These are phyloP conservation scores for Asterophora lycoperdoides DNA, from an alignment of 768 basidiomycete species.

Conservation along the genomic window DNA sequence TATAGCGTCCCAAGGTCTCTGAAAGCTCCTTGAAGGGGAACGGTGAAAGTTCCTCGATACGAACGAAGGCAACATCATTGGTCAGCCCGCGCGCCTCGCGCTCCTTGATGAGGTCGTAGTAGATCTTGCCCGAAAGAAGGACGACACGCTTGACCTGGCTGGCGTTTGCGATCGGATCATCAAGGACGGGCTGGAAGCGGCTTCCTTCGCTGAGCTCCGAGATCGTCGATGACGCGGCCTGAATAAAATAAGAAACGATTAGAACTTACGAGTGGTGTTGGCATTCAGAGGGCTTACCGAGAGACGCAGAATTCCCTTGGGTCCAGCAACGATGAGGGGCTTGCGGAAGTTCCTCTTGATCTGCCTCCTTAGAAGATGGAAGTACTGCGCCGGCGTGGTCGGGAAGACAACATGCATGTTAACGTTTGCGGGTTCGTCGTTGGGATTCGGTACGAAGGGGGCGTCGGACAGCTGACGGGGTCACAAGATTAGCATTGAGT, in stretches of 20 bases:
- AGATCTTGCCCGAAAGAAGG: conserved; percentile 77
- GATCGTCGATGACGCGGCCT: conserved; percentile 74
- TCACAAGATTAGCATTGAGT: not conserved
- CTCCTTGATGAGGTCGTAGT: conserved; percentile 80
- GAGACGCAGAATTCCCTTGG: conserved; percentile 78
- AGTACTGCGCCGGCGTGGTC: conserved; percentile 88
- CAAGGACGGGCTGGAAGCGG: conserved; percentile 64
- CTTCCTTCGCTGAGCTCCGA: conserved; percentile 56
- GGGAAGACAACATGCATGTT: conserved; percentile 87
- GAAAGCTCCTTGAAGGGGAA: conserved; percentile 70
- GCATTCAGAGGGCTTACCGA: conserved; percentile 41
- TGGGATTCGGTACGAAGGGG: conserved; percentile 31
- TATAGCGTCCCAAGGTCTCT: conserved; percentile 44
- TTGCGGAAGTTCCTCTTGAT: conserved; percentile 82
- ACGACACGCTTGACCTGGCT: conserved; percentile 58
- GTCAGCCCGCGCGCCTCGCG: conserved; percentile 47
- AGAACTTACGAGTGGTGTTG: not conserved
- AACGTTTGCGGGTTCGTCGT: conserved; percentile 44
- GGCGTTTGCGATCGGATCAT: conserved; percentile 40
- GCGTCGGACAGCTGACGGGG: conserved; percentile 73
- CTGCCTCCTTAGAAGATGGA: conserved; percentile 88
- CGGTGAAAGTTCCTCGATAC: conserved; percentile 83
- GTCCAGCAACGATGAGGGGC: conserved; percentile 79
- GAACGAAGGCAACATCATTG: conserved; percentile 58
- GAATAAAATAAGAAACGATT: not conserved